Evolutionary conservation across 2,329 filamentous ascomycete genomes (phyloP).

Genomic region (Metarhizium brunneum): DNA sequence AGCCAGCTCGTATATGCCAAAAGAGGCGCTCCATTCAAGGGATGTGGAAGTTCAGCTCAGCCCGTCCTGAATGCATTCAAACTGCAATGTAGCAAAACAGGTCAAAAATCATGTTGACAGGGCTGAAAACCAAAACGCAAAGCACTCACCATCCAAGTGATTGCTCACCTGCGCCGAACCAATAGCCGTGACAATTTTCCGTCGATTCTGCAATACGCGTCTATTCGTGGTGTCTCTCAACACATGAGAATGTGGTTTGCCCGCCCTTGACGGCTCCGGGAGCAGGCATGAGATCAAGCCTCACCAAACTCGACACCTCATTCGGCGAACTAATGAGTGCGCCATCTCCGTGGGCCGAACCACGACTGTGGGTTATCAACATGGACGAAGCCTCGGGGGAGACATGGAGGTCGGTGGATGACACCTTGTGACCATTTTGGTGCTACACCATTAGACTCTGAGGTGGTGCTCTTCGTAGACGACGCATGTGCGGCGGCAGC

Average conservation of each 20-base stretch:
- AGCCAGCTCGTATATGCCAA: neutral
- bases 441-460: neutral
- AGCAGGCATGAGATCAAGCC: neutral
- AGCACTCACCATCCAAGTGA: neutral
- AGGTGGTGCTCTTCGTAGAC: neutral
- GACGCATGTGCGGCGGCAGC: neutral
- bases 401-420: neutral
- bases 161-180: neutral
- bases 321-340: neutral
- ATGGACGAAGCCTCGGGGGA: neutral
- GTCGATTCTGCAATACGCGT: neutral
- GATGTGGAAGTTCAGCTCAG: neutral
- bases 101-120: neutral
- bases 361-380: neutral
- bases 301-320: neutral
- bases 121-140: neutral
- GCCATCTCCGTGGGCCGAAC: slow-evolving; percentile 1
- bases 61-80: neutral
- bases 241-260: neutral
- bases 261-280: neutral
- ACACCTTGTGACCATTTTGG: slow-evolving; percentile 2
- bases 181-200: neutral
- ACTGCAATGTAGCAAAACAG: neutral
- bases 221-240: neutral
- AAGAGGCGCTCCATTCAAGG: neutral